These are phyloP conservation scores for Coleophoma eucalyptorum DNA, from an alignment of 2,329 filamentous ascomycete genomes.

Conservation along the genomic window DNA sequence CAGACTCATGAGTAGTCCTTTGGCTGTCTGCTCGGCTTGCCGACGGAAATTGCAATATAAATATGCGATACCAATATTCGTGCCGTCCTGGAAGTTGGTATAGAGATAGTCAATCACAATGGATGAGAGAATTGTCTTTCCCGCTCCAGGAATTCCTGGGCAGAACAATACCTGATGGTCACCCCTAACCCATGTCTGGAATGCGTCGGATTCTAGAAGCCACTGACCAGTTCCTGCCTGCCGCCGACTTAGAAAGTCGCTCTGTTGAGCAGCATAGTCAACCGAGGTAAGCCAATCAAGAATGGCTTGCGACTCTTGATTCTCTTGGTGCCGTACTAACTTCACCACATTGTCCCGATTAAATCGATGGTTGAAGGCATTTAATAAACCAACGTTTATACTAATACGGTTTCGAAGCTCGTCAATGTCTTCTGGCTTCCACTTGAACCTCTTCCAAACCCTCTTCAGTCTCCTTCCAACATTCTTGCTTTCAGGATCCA, in stretches of 20 bases:
- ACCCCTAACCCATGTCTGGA: conserved; percentile 7
- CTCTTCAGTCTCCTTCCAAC: conserved; percentile 20
- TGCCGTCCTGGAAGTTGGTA: background rate
- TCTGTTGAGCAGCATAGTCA: too few relatives aligned
- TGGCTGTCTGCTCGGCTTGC: background rate
- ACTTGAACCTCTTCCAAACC: too few relatives aligned
- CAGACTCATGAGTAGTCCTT: background rate
- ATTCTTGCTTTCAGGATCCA: conserved; percentile 7
- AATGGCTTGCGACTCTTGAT: too few relatives aligned
- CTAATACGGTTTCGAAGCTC: conserved; percentile 15
- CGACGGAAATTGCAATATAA: too few relatives aligned
- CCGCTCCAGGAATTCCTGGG: conserved; percentile 4
- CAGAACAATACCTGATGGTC: conserved; percentile 13
- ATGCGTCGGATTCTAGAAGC: conserved; percentile 11
- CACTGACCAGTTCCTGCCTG: conserved; percentile 14
- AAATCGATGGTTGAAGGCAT: conserved; percentile 5
- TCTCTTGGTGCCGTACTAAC: too few relatives aligned
- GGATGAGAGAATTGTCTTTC: background rate
- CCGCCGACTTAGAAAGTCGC: too few relatives aligned
- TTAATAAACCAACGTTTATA: conserved; percentile 20
- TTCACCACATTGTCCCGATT: too few relatives aligned
- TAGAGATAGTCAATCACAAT: background rate
- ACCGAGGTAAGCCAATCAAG: too few relatives aligned
- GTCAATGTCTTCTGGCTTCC: conserved; percentile 17
- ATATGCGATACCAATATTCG: background rate